Evolutionary conservation across 768 basidiomycete species (phyloP).

Genomic region (Collybiopsis luxurians): DNA sequence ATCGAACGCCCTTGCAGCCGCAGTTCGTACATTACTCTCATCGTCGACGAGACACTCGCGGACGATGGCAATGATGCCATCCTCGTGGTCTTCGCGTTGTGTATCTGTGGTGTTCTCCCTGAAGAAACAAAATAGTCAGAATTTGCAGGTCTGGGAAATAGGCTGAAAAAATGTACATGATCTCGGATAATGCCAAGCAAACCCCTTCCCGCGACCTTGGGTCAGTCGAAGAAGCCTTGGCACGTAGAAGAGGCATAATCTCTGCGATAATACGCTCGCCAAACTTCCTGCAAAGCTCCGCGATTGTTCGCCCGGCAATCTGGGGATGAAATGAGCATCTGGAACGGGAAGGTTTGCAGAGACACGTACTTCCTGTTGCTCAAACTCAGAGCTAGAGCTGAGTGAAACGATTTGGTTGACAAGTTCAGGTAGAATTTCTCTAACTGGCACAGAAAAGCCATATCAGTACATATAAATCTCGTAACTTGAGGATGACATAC

Average conservation of each 20-base stretch:
- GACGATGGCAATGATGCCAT: conserved; percentile 83
- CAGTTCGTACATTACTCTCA: conserved; percentile 79
- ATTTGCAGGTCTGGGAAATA: background rate
- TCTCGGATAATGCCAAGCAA: conserved; percentile 81
- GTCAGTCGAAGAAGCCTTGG: conserved; percentile 60
- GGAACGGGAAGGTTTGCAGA: background rate
- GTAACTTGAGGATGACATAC: conserved; percentile 34
- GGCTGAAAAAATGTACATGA: conserved; percentile 58
- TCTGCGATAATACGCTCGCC: conserved; percentile 89
- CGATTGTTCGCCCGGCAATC: conserved; percentile 87
- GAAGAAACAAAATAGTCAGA: conserved; percentile 10
- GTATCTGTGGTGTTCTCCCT: conserved; percentile 83
- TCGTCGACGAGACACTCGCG: conserved; percentile 86
- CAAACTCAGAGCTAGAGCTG: conserved; percentile 74
- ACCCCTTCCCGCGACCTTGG: conserved; percentile 76
- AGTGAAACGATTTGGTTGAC: conserved; percentile 74
- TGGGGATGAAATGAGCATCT: conserved; percentile 26
- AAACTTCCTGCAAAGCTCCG: conserved; percentile 92
- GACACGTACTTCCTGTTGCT: conserved; percentile 80
- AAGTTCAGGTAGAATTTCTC: conserved; percentile 88
- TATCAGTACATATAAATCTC: conserved; percentile 2
- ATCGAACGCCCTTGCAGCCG: conserved; percentile 88
- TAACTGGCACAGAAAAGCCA: conserved; percentile 59
- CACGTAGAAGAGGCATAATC: conserved; percentile 75
- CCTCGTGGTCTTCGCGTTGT: conserved; percentile 86